A percentile compares a stretch with the other conserved stretches of the same genome.
These are phyloP conservation scores for Acacia pycnantha DNA, from an alignment of 331 rosid species.

Conservation along the genomic window DNA sequence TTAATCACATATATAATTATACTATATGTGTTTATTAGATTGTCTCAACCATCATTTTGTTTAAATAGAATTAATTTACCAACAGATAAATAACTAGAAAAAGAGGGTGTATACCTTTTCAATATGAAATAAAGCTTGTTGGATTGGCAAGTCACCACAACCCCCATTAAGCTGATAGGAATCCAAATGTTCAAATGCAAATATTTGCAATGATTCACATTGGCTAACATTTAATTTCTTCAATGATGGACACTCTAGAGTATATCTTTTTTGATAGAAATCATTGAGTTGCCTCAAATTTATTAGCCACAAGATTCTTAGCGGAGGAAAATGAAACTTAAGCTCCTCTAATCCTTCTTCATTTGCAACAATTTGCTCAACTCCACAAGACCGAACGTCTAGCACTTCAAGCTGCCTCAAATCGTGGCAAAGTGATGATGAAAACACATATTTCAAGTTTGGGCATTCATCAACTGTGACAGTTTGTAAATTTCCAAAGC, in stretches of 20 bases:
- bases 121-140: not conserved
- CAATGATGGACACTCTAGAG: slow-evolving; percentile 35
- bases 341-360: not conserved
- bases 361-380: slow-evolving; percentile 25
- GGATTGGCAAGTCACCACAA: not conserved
- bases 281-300: slow-evolving; percentile 1
- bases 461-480: not conserved
- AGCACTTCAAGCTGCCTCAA: not conserved
- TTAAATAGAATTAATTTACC: not conserved
- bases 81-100: not conserved
- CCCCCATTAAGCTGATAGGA: not conserved
- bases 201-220: slow-evolving; percentile 7
- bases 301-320: not conserved
- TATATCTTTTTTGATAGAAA: not conserved
- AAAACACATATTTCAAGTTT: not conserved
- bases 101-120: not conserved
- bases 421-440: not conserved
- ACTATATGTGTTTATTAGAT: no score
- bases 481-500: not conserved
- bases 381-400: slow-evolving; percentile 3
- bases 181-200: not conserved
- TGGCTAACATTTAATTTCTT: not conserved
- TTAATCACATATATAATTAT: not conserved
- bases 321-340: not conserved
- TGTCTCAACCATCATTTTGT: not conserved